Percentiles rank a stretch among this genome's conserved stretches.
phyloP scores from a whole-genome alignment of 2,329 filamentous ascomycete species.

The Penicillium oxalicum region DNA sequence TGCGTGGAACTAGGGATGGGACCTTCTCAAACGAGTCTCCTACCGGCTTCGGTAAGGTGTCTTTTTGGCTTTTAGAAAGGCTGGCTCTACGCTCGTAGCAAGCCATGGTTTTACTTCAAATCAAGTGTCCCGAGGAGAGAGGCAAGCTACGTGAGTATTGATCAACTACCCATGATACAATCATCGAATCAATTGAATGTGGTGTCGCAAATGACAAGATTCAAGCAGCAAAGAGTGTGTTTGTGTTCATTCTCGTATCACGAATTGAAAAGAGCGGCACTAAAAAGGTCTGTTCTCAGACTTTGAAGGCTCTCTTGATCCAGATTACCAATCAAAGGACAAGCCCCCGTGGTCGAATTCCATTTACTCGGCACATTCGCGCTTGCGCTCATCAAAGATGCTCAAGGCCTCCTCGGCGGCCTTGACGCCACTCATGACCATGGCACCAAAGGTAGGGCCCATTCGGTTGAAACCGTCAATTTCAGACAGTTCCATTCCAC shows the following conservation, averaged over 20 bases:
- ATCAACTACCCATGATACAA: no score
- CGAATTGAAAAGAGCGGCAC: conserved; percentile 6
- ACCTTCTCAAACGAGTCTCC: no score
- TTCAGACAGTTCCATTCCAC: conserved; percentile 89
- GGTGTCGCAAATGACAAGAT: not conserved
- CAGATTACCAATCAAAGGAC: not conserved
- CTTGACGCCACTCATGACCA: conserved; percentile 83
- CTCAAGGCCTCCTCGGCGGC: conserved; percentile 79
- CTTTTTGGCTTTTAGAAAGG: no score
- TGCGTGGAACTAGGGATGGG: no score
- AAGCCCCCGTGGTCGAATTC: not conserved
- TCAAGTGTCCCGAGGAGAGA: no score
- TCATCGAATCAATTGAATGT: no score
- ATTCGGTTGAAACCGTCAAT: conserved; percentile 88
- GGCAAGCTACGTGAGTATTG: no score
- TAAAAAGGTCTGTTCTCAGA: not conserved
- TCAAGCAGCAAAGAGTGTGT: conserved; percentile 15
- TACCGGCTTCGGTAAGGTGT: no score
- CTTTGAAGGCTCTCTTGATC: not conserved
- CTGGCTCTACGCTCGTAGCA: no score
- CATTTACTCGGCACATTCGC: conserved; percentile 60
- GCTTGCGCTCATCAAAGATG: conserved; percentile 71
- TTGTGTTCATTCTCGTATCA: conserved; percentile 15
- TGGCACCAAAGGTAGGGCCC: conserved; percentile 83
- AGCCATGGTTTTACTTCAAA: no score